A percentile compares a stretch with the other conserved stretches of the same genome.
These are phyloP conservation scores for Sphaerulina vaccinii DNA, from an alignment of 2,329 filamentous ascomycete genomes.

Conservation along the genomic window DNA sequence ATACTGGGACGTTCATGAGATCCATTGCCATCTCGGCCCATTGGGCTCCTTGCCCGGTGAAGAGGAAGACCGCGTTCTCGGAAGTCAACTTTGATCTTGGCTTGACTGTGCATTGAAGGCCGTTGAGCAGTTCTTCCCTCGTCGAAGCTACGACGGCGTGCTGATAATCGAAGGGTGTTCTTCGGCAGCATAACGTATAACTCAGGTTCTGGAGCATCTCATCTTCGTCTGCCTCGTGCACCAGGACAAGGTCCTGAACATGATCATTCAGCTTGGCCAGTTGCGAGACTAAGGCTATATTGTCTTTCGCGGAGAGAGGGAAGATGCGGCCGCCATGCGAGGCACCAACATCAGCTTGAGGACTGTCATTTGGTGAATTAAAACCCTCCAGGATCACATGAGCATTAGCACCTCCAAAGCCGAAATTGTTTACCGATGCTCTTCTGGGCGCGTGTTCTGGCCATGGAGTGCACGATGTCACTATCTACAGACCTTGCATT, in stretches of 20 bases:
- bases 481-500: slow-evolving; percentile 16
- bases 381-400: neutral
- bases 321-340: neutral
- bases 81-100: neutral
- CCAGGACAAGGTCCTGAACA: neutral
- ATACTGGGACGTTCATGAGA: slow-evolving; percentile 1
- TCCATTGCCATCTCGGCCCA: slow-evolving; percentile 13
- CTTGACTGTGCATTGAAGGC: neutral
- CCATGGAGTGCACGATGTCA: slow-evolving; percentile 4
- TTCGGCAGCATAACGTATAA: neutral
- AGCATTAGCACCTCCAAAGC: slow-evolving; percentile 3
- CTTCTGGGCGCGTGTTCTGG: slow-evolving; percentile 1
- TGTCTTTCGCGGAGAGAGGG: neutral
- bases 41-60: slow-evolving; percentile 23
- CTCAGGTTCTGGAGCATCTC: neutral
- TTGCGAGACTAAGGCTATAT: neutral
- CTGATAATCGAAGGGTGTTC: neutral
- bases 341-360: neutral
- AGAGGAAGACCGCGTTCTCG: slow-evolving; percentile 4
- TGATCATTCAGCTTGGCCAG: neutral
- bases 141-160: neutral
- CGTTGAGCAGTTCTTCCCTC: no score
- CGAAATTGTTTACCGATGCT: slow-evolving; percentile 23
- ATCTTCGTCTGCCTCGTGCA: no score
- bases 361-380: neutral